Evolutionary conservation across 176 grass and related monocot genomes (phyloP).

Genomic region (Aegilops sharonensis): DNA sequence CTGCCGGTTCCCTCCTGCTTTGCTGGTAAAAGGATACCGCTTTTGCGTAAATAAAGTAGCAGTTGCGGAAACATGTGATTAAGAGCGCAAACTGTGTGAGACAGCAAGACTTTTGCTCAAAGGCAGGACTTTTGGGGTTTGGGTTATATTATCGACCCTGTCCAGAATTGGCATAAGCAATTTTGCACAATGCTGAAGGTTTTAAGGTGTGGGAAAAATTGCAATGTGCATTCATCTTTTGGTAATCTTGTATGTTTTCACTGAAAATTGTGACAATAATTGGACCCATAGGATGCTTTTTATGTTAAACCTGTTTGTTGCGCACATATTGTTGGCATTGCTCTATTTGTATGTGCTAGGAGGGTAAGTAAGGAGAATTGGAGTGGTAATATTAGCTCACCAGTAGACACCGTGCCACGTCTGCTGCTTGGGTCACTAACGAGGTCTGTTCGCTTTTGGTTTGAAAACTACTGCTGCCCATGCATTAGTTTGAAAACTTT

Average conservation of each 20-base stretch:
- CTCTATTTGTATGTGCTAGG: background rate
- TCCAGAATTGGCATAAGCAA: background rate
- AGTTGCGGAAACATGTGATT: slow-evolving; percentile 25
- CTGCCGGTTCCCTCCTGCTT: background rate
- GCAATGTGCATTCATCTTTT: background rate
- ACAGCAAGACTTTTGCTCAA: slow-evolving; percentile 14
- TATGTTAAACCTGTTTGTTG: background rate
- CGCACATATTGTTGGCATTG: background rate
- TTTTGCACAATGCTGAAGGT: background rate
- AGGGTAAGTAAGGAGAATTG: background rate
- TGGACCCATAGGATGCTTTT: background rate
- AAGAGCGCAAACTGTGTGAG: slow-evolving; percentile 17
- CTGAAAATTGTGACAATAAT: background rate
- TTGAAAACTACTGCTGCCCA: background rate
- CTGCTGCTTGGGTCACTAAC: background rate
- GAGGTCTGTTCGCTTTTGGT: too few species aligned
- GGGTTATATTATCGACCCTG: slow-evolving; percentile 4
- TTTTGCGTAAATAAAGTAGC: slow-evolving; percentile 20
- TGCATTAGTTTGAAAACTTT: background rate
- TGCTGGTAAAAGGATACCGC: slow-evolving; percentile 28
- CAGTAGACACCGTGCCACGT: background rate
- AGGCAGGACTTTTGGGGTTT: background rate
- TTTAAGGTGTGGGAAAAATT: background rate
- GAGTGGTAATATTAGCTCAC: background rate
- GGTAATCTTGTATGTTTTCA: background rate